Percentiles rank a stretch among this genome's conserved stretches.
These are phyloP conservation scores for Boletales sp. DNA, from an alignment of 768 basidiomycete species.

Conservation along the genomic window DNA sequence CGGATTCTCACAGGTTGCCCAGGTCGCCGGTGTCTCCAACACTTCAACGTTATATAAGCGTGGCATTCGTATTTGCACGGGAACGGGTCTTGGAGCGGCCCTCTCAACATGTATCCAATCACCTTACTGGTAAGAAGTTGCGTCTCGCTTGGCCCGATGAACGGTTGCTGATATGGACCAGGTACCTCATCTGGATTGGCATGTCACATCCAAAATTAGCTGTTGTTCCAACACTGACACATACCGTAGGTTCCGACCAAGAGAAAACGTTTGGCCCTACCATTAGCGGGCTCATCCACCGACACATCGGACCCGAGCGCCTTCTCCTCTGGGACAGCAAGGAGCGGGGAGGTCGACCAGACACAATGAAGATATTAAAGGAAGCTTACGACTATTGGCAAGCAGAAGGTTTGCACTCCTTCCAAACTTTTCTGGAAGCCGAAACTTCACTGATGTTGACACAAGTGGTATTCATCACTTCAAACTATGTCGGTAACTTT, in stretches of 20 bases:
- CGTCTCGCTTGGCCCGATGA: background rate
- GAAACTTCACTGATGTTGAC: background rate
- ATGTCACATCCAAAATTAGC: constrained; percentile 19
- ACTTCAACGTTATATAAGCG: constrained; percentile 76
- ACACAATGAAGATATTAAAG: constrained; percentile 71
- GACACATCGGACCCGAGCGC: constrained; percentile 70
- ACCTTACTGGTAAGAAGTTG: constrained; percentile 52
- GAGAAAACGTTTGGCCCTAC: constrained; percentile 83
- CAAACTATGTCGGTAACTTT: constrained; percentile 74
- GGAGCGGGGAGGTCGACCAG: constrained; percentile 67
- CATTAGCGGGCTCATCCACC: constrained; percentile 67
- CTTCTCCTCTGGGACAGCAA: constrained; percentile 78
- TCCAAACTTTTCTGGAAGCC: background rate
- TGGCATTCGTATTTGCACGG: constrained; percentile 79
- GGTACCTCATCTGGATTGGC: constrained; percentile 80
- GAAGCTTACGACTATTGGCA: constrained; percentile 67
- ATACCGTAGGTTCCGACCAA: constrained; percentile 64
- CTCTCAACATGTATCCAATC: constrained; percentile 78
- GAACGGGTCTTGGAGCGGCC: constrained; percentile 77
- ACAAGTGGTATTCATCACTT: constrained; percentile 76
- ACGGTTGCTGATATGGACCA: constrained; percentile 21
- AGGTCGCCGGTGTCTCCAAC: constrained; percentile 80
- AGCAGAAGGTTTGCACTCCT: constrained; percentile 52
- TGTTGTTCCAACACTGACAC: constrained; percentile 6
- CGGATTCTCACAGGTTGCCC: constrained; percentile 6